These are phyloP conservation scores for Elongisporangium senticosum DNA, from an alignment of 352 stramenopile species.

Conservation along the genomic window DNA sequence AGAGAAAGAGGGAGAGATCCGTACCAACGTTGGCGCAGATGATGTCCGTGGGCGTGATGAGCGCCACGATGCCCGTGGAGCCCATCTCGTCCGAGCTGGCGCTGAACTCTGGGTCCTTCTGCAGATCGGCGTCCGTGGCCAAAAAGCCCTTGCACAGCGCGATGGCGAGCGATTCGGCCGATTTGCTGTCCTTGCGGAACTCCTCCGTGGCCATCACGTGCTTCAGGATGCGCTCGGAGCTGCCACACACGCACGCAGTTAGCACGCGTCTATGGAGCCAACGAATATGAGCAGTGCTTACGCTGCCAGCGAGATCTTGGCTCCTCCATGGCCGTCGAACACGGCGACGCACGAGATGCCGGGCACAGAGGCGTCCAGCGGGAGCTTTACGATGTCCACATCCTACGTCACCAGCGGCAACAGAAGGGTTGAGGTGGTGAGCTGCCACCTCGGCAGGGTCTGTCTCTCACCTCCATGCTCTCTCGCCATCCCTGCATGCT, in stretches of 20 bases:
- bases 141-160: slow-evolving; percentile 77
- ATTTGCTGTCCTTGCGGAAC: slow-evolving; percentile 71
- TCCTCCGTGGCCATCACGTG: slow-evolving; percentile 62
- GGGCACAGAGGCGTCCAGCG: slow-evolving; percentile 46
- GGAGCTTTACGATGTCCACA: slow-evolving; percentile 65
- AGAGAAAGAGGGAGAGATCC: neutral
- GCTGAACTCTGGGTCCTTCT: slow-evolving; percentile 59
- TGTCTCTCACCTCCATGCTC: slow-evolving; percentile 66
- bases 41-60: slow-evolving; percentile 78
- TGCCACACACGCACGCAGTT: slow-evolving; percentile 10
- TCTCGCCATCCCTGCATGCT: slow-evolving; percentile 85
- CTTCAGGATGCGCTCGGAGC: slow-evolving; percentile 60
- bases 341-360: slow-evolving; percentile 69
- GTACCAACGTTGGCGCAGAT: slow-evolving; percentile 71
- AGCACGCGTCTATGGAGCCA: neutral
- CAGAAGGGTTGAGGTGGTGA: neutral
- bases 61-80: slow-evolving; percentile 74
- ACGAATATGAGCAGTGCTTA: slow-evolving; percentile 17
- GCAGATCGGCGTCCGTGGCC: slow-evolving; percentile 61
- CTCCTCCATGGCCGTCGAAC: slow-evolving; percentile 80
- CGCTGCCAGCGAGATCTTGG: slow-evolving; percentile 61
- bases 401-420: slow-evolving; percentile 26
- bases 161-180: slow-evolving; percentile 60
- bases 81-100: slow-evolving; percentile 73
- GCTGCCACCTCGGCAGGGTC: neutral